phyloP scores from a whole-genome alignment of 2,329 filamentous ascomycete species.

The Fusarium scirpi region DNA sequence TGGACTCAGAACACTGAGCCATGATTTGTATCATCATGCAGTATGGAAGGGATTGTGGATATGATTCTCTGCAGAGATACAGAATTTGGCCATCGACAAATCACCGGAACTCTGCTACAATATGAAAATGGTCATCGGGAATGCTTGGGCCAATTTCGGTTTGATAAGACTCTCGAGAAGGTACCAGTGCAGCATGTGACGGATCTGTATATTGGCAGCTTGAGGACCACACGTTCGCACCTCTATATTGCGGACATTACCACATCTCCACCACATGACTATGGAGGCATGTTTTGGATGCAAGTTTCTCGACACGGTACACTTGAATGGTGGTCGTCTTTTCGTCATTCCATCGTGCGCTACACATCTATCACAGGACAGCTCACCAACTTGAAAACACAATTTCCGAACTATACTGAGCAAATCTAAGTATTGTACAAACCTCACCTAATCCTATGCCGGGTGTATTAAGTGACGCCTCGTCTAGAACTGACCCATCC shows the following conservation, averaged over 20 bases:
- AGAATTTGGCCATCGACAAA: slow-evolving; percentile 4
- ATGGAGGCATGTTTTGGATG: background rate
- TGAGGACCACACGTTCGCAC: background rate
- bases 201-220: background rate
- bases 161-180: slow-evolving; percentile 14
- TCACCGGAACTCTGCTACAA: slow-evolving; percentile 7
- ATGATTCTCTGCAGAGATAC: slow-evolving; percentile 25
- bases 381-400: background rate
- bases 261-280: background rate
- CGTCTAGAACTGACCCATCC: too few relatives aligned
- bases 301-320: background rate
- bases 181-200: background rate
- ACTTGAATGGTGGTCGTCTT: background rate
- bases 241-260: background rate
- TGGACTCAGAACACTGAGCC: slow-evolving; percentile 11
- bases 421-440: background rate
- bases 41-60: slow-evolving; percentile 12
- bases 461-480: too few relatives aligned
- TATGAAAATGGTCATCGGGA: slow-evolving; percentile 20
- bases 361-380: background rate
- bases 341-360: background rate
- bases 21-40: slow-evolving; percentile 27
- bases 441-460: too few relatives aligned
- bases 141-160: slow-evolving; percentile 26
- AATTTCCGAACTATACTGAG: background rate